These are phyloP conservation scores for Cladosporium sp. DNA, from an alignment of 2,329 filamentous ascomycete species.

Conservation along the genomic window DNA sequence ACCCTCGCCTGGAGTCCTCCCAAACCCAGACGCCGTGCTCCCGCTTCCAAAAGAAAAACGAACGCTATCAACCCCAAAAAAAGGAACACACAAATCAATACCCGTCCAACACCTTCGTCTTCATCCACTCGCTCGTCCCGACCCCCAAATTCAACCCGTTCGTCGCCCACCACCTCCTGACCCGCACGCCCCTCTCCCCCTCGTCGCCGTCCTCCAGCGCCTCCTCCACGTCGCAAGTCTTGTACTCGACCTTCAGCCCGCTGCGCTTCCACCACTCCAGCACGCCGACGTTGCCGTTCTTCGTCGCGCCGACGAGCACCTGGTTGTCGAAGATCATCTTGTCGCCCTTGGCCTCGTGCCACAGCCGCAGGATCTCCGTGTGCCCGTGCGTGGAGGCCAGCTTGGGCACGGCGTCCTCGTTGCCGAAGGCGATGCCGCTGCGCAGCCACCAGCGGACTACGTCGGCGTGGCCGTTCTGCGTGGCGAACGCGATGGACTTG, in stretches of 20 bases:
- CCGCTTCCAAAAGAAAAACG: not conserved
- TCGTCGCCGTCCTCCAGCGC: conserved; percentile 81
- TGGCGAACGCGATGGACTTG: conserved; percentile 75
- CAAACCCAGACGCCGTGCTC: not conserved
- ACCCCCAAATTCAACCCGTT: conserved; percentile 78
- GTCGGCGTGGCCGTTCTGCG: conserved; percentile 71
- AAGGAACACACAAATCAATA: too few relatives aligned
- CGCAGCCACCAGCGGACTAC: conserved; percentile 84
- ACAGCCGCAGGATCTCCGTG: conserved; percentile 75
- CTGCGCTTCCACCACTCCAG: conserved; percentile 88
- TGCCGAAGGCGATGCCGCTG: conserved; percentile 69
- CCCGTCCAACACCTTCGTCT: conserved; percentile 57
- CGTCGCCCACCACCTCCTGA: conserved; percentile 79
- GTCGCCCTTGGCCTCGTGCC: conserved; percentile 67
- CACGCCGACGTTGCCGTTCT: conserved; percentile 75
- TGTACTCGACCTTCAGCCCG: conserved; percentile 77
- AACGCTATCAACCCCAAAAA: too few relatives aligned
- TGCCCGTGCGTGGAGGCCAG: conserved; percentile 81
- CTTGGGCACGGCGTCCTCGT: conserved; percentile 76
- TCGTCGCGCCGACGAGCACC: conserved; percentile 78
- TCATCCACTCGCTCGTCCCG: conserved; percentile 85
- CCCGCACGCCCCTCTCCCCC: conserved; percentile 59
- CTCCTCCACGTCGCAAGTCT: conserved; percentile 92
- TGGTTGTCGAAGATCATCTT: conserved; percentile 78
- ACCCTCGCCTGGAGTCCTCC: too few relatives aligned